Evolutionary conservation across 257 asterid species (phyloP), one percentile per base, ranked within the genome.

Genomic region (Mentha longifolia): DNA sequence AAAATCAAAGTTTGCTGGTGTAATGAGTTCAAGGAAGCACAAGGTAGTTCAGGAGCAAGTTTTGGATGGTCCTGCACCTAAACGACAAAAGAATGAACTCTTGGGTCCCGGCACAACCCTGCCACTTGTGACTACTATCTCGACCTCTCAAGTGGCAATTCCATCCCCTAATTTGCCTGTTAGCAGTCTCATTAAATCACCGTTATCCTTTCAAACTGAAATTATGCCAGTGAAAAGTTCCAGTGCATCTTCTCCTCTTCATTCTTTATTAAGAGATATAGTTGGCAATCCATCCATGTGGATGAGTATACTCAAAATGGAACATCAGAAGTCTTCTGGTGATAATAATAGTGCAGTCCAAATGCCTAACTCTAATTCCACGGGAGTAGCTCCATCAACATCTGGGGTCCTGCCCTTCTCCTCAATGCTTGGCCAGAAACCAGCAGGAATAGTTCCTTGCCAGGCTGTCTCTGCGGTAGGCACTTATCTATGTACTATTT

Each of bases 221-320:
- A 73, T 54, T 9, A 8, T 79, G 20, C 86, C 83, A 20, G 70
- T 61, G 73, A 67, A 81, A 56, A 80, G 74, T 78, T 55, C 83
- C 15, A 77, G 47, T 61, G 60, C 85, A 19, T 61, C 91, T 73
- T 33, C 89, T 64, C 83, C 91, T 49, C 71, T 91, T 65, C 87
- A 85, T 55, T 83, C 95, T 76, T 68, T 92, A 41, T 75, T 92
- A 56, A 80, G 85, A 82, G 97, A 91, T 65, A 81, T 88, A 35
- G 85, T 85, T 68, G 91, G 83, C 75, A 86, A 94, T 75, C 99
- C 98, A 73, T 81, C 98, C 41, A 76, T 82, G 61, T 91, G 83
- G 87, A 86, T 89, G 93, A 86, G 84, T 72, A 57, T 87, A 78
- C 81, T 88, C 69, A 91, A 83, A 72, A 77, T 80, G 90, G 96